phyloP scores from a whole-genome alignment of 805 yeast species.

The Nakazawaea wyomingensis region DNA sequence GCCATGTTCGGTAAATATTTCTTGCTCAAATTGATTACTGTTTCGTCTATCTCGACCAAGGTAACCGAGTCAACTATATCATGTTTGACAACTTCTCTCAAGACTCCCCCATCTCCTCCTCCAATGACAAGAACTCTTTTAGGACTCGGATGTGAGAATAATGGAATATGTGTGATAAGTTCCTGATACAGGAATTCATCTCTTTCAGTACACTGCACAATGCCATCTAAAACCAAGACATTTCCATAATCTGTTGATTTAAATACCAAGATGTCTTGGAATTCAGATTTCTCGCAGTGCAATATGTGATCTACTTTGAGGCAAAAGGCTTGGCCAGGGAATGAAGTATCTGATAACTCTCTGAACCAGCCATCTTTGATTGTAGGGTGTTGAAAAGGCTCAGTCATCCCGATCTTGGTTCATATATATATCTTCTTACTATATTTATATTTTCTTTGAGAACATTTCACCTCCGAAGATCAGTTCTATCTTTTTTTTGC shows the following conservation, averaged over 20 bases:
- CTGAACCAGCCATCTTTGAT: constrained; percentile 73
- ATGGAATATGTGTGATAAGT: constrained; percentile 78
- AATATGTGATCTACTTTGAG: constrained; percentile 59
- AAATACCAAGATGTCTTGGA: constrained; percentile 81
- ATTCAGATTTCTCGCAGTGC: constrained; percentile 62
- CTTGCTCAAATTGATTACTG: constrained; percentile 67
- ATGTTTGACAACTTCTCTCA: constrained; percentile 76
- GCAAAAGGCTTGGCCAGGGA: constrained; percentile 85
- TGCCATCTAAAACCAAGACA: constrained; percentile 85
- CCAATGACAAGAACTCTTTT: constrained; percentile 80
- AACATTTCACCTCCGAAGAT: no score
- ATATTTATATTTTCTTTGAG: not conserved
- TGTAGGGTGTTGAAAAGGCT: constrained; percentile 25
- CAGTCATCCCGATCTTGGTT: no score
- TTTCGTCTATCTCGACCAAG: constrained; percentile 84
- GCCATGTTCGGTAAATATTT: constrained; percentile 79
- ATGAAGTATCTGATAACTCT: constrained; percentile 62
- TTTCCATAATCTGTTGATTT: constrained; percentile 75
- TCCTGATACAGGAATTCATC: constrained; percentile 96
- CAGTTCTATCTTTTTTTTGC: no score
- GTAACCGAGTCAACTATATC: constrained; percentile 57
- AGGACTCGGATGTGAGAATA: constrained; percentile 74
- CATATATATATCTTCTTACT: constrained; percentile 7
- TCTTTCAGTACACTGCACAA: constrained; percentile 84
- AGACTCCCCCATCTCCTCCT: constrained; percentile 95